phyloP scores from a whole-genome alignment of 495 filamentous ascomycete genomes.

The Neurospora cerealis region DNA sequence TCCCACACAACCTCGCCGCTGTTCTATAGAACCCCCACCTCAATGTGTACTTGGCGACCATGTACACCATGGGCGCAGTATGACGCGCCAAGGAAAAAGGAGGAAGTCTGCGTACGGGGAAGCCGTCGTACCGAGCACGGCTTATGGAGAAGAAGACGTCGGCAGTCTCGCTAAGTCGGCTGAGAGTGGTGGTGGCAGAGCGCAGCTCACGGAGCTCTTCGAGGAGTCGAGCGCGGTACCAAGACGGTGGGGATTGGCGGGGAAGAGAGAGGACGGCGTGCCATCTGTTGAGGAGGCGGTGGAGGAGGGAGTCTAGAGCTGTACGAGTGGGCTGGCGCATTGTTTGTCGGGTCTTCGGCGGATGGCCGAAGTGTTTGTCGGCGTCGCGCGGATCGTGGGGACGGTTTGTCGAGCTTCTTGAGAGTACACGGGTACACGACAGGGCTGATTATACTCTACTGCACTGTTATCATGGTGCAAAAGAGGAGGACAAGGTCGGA shows the following conservation, averaged over 20 bases:
- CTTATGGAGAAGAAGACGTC: slow-evolving; percentile 43
- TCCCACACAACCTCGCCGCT: slow-evolving; percentile 30
- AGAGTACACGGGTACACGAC: background rate
- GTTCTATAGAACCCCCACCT: slow-evolving; percentile 40
- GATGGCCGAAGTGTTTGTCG: background rate
- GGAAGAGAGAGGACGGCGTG: slow-evolving; percentile 29
- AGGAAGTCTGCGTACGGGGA: slow-evolving; percentile 25
- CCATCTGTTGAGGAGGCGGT: slow-evolving; percentile 29
- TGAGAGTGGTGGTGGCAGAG: slow-evolving; percentile 21
- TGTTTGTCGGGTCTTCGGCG: background rate
- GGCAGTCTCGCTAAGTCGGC: slow-evolving; percentile 41
- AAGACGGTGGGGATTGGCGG: slow-evolving; percentile 30
- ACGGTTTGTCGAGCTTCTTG: background rate
- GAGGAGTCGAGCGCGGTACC: slow-evolving; percentile 36
- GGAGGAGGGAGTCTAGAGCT: slow-evolving; percentile 9
- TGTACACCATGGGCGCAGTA: slow-evolving; percentile 34
- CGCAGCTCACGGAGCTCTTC: slow-evolving; percentile 36
- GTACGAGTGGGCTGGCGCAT: background rate
- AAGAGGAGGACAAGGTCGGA: background rate
- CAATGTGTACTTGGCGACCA: slow-evolving; percentile 41
- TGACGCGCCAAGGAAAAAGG: slow-evolving; percentile 18
- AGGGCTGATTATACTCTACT: background rate
- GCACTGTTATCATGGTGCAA: background rate
- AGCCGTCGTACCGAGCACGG: slow-evolving; percentile 34
- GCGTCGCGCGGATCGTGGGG: background rate